Percentiles rank a stretch among this genome's conserved stretches.
These are phyloP conservation scores for Cryptosporidium sp. DNA, from an alignment of 169 alveolate species.

Conservation along the genomic window DNA sequence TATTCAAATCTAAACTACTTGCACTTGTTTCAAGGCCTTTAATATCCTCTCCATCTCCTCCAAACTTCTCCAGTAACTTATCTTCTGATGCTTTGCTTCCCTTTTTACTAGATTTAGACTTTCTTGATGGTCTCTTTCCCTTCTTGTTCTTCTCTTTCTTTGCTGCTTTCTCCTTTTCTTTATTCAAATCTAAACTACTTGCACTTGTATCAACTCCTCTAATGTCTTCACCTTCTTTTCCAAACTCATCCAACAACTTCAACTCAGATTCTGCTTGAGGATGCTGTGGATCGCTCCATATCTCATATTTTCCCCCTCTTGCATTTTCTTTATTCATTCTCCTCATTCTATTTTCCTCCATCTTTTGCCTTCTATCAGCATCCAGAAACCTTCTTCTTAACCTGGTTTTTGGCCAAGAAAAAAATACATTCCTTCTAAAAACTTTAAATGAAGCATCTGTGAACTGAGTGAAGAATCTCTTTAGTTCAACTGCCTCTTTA, in stretches of 20 bases:
- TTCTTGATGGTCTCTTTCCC: no score
- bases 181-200: slow-evolving; percentile 20
- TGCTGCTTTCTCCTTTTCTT: slow-evolving; percentile 1
- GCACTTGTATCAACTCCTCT: background rate
- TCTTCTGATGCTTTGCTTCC: background rate
- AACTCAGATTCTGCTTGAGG: background rate
- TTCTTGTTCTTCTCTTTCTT: background rate
- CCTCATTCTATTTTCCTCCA: slow-evolving; percentile 49
- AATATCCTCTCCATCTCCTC: slow-evolving; percentile 24
- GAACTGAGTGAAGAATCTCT: background rate
- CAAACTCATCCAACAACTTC: background rate
- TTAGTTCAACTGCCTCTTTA: background rate
- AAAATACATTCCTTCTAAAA: background rate
- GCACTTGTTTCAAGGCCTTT: background rate
- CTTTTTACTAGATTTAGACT: background rate
- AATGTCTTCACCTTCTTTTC: slow-evolving; percentile 18
- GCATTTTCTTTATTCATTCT: background rate
- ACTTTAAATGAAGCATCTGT: background rate
- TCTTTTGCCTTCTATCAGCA: slow-evolving; percentile 28
- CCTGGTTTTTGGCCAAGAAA: slow-evolving; percentile 40
- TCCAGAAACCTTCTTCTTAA: background rate
- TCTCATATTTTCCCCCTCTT: background rate
- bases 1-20: background rate
- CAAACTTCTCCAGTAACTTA: background rate
- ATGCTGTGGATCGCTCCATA: background rate